Evolutionary conservation across 1,284 basidiomycete species (phyloP).

Genomic region (Xanthoconium separans): DNA sequence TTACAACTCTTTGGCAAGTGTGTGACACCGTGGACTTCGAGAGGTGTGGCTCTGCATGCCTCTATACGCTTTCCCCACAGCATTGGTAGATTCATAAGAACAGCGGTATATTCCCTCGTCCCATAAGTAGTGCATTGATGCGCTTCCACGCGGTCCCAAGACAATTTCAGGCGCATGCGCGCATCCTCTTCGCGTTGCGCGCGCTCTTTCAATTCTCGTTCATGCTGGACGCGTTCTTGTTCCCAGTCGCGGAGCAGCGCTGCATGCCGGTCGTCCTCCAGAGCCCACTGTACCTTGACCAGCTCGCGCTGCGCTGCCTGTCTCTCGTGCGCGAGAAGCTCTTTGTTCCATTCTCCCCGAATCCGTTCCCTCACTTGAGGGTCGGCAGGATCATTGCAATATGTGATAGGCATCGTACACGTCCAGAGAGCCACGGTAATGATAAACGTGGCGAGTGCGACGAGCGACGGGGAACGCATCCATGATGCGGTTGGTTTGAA

Average conservation of each 20-base stretch:
- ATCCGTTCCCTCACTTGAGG: conserved; percentile 19
- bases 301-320: conserved; percentile 5
- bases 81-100: conserved; percentile 22
- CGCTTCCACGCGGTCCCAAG: conserved; percentile 19
- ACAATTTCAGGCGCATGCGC: conserved; percentile 16
- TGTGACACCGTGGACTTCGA: conserved; percentile 26
- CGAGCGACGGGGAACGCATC: background rate
- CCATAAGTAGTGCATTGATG: conserved; percentile 28
- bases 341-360: conserved; percentile 20
- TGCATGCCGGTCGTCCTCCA: conserved; percentile 16
- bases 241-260: conserved; percentile 12
- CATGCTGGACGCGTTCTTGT: conserved; percentile 15
- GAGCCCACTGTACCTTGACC: conserved; percentile 14
- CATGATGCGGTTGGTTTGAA: background rate
- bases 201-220: conserved; percentile 12
- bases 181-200: conserved; percentile 23
- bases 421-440: conserved; percentile 8
- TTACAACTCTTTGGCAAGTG: conserved; percentile 26
- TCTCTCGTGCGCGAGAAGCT: conserved; percentile 12
- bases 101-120: conserved; percentile 28
- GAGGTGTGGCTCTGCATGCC: conserved; percentile 23
- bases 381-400: conserved; percentile 22
- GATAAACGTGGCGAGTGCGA: conserved; percentile 5
- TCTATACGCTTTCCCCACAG: conserved; percentile 15
- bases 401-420: conserved; percentile 15